Conservation (phyloP, 2,329 filamentous ascomycete genomes). For the Metarhizium robertsii region DNA sequence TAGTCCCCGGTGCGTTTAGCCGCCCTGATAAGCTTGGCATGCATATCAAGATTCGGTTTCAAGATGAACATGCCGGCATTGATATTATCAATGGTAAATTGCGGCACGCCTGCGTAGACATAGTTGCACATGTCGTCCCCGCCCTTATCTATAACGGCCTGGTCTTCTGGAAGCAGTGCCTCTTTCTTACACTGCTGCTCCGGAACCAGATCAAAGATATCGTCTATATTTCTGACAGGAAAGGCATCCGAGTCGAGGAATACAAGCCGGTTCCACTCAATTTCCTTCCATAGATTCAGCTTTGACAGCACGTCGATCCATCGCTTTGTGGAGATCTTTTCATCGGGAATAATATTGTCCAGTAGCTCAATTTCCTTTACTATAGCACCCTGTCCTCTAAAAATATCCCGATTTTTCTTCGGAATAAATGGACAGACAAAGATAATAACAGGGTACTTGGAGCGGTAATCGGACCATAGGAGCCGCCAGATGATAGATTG, state of each 20-base stretch:
- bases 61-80: slow-evolving; percentile 3
- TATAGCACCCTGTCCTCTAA: slow-evolving; percentile 1
- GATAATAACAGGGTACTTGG: slow-evolving; percentile 2
- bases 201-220: background rate
- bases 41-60: slow-evolving; percentile 3
- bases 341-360: background rate
- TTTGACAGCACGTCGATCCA: slow-evolving; percentile 3
- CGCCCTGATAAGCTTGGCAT: slow-evolving; percentile 1
- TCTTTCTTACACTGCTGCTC: background rate
- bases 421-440: slow-evolving; percentile 4
- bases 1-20: slow-evolving; percentile 1
- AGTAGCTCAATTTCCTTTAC: slow-evolving; percentile 3
- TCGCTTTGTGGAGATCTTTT: slow-evolving; percentile 1
- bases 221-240: slow-evolving; percentile 1
- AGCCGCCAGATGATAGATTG: slow-evolving; percentile 3
- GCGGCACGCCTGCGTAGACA: slow-evolving; percentile 1
- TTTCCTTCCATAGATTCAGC: slow-evolving; percentile 1
- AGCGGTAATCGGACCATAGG: slow-evolving; percentile 2
- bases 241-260: slow-evolving; percentile 3
- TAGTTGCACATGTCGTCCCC: slow-evolving; percentile 2
- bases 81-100: slow-evolving; percentile 3
- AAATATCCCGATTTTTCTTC: background rate
- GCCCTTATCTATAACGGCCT: background rate
- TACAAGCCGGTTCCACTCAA: slow-evolving; percentile 1
- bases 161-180: background rate